Evolutionary conservation across 2,329 filamentous ascomycete species (phyloP).

Genomic region (Paracoccidioides brasiliensis): DNA sequence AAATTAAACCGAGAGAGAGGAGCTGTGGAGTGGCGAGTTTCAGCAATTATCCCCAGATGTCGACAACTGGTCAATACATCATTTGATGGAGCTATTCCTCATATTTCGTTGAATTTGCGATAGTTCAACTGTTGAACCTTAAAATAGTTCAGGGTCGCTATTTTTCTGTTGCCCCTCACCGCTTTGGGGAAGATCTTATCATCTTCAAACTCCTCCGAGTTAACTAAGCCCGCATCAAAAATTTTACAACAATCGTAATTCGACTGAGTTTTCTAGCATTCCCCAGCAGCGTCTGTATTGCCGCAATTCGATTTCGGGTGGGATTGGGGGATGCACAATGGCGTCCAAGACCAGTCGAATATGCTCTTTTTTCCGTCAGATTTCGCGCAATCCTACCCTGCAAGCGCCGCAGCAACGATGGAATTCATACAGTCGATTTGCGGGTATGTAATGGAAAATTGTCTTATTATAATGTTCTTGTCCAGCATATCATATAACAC

Average conservation of each 20-base stretch:
- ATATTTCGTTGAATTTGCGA: neutral
- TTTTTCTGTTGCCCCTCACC: too few relatives aligned
- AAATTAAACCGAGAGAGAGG: neutral
- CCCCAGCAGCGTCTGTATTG: neutral
- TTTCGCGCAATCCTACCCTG: neutral
- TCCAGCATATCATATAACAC: neutral
- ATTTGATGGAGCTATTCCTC: neutral
- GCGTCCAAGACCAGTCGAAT: neutral
- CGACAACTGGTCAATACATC: neutral
- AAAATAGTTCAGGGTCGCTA: too few relatives aligned
- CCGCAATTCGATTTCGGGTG: neutral
- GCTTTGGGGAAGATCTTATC: too few relatives aligned
- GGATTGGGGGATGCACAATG: neutral
- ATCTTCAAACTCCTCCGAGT: neutral
- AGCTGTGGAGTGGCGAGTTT: neutral
- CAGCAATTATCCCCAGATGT: neutral
- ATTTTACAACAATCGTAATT: neutral
- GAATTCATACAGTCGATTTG: constrained; percentile 1
- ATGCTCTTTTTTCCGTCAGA: neutral
- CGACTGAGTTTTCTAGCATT: neutral
- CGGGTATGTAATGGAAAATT: neutral
- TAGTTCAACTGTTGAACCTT: neutral
- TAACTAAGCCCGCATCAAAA: neutral
- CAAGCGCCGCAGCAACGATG: constrained; percentile 1
- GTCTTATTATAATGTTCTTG: too few relatives aligned